phyloP scores from a whole-genome alignment of 2,329 filamentous ascomycete species.

The Diaporthe helianthi region DNA sequence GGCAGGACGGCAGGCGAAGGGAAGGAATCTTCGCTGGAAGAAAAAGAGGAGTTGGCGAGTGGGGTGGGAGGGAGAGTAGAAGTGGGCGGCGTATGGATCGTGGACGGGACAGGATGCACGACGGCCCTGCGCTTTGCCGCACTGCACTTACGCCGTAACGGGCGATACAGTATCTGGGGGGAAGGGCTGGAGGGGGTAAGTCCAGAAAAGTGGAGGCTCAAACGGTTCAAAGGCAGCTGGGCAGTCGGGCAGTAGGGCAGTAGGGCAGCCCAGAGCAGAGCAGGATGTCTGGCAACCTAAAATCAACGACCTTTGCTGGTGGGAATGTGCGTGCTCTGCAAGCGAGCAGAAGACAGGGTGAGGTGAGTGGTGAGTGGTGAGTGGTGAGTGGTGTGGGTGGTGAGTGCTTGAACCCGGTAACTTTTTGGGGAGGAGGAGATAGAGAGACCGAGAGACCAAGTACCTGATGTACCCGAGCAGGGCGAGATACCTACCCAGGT shows the following conservation, averaged over 20 bases:
- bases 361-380: neutral
- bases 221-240: too few species aligned
- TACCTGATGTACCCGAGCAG: constrained; percentile 2
- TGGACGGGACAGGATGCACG: constrained; percentile 20
- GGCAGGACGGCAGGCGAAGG: constrained; percentile 25
- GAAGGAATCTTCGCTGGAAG: constrained; percentile 25
- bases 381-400: neutral
- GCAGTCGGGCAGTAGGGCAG: neutral
- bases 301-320: neutral
- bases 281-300: constrained; percentile 1
- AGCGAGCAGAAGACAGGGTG: neutral
- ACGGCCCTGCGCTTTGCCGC: constrained; percentile 1
- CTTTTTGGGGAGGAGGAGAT: neutral
- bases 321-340: neutral
- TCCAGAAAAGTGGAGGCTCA: neutral
- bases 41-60: constrained; percentile 27
- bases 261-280: neutral
- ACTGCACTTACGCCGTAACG: constrained; percentile 13
- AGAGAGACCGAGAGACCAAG: neutral
- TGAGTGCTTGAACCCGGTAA: neutral
- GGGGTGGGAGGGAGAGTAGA: constrained; percentile 24
- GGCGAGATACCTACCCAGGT: neutral
- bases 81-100: constrained; percentile 25
- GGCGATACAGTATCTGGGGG: neutral
- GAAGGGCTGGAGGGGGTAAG: neutral